phyloP scores from a whole-genome alignment of 306 rosid genomes.

The Argentina anserina region DNA sequence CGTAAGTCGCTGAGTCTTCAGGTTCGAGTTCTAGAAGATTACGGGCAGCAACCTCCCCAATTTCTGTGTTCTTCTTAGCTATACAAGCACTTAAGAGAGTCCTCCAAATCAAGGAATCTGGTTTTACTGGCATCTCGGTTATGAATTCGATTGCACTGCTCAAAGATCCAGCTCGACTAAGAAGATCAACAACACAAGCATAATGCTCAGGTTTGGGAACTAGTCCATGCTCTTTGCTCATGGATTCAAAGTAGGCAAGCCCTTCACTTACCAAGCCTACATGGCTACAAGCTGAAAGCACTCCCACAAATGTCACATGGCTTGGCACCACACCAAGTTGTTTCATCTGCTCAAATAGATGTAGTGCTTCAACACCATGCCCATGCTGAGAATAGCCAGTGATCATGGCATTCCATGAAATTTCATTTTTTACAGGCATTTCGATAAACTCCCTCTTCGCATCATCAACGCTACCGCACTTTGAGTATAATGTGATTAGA shows the following conservation, averaged over 20 bases:
- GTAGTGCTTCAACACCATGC: conserved; percentile 55
- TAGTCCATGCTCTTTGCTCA: conserved; percentile 60
- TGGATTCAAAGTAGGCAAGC: conserved; percentile 63
- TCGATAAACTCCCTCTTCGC: conserved; percentile 66
- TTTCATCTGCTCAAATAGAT: conserved; percentile 72
- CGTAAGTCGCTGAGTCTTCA: conserved; percentile 84
- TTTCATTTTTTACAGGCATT: conserved; percentile 60
- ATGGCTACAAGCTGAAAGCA: conserved; percentile 88
- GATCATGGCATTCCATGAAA: conserved; percentile 91
- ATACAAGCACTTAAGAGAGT: conserved; percentile 80
- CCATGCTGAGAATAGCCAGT: conserved; percentile 91
- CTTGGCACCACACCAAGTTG: conserved; percentile 49
- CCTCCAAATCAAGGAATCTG: conserved; percentile 86
- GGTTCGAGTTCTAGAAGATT: conserved; percentile 81
- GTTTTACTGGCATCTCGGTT: conserved; percentile 71
- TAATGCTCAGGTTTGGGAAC: conserved; percentile 80
- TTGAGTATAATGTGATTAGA: conserved; percentile 72
- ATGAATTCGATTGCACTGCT: conserved; percentile 53
- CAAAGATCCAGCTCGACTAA: conserved; percentile 72
- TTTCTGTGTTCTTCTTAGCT: conserved; percentile 57
- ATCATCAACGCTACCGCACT: conserved; percentile 69
- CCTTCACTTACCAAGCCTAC: conserved; percentile 81
- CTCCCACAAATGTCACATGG: conserved; percentile 80
- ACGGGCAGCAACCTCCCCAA: conserved; percentile 79
- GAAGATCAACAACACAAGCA: conserved; percentile 81